Conservation (phyloP, 2,329 filamentous ascomycete species). For the Pseudogymnoascus sp. region DNA sequence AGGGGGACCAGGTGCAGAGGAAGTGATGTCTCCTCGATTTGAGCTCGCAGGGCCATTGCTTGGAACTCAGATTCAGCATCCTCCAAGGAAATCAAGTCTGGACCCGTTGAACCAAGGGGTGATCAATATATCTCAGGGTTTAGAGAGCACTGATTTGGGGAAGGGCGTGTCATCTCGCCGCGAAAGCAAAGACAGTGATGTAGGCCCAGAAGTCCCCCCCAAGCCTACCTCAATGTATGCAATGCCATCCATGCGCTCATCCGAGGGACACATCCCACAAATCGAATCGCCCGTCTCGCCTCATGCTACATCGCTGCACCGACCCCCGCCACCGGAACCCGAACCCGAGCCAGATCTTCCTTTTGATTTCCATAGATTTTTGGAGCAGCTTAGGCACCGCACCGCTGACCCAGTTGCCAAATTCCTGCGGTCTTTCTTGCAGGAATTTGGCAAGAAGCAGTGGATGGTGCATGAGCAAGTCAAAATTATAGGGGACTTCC, state of each 20-base stretch:
- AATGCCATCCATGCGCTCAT: slow-evolving; percentile 19
- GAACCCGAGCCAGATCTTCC: slow-evolving; percentile 76
- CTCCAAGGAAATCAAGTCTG: slow-evolving; percentile 78
- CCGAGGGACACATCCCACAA: slow-evolving; percentile 39
- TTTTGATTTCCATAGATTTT: slow-evolving; percentile 94
- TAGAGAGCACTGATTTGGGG: slow-evolving; percentile 21
- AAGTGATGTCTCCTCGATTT: slow-evolving; percentile 85
- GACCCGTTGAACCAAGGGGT: slow-evolving; percentile 49
- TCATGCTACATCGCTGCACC: slow-evolving; percentile 40
- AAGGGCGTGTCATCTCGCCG: slow-evolving; percentile 9
- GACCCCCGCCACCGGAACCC: slow-evolving; percentile 63
- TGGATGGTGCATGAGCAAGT: slow-evolving; percentile 99
- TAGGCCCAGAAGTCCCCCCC: slow-evolving; percentile 35
- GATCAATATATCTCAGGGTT: slow-evolving; percentile 19
- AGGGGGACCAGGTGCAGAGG: slow-evolving; percentile 63
- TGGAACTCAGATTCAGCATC: slow-evolving; percentile 58
- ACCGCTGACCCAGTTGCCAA: slow-evolving; percentile 97
- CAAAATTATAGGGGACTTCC: slow-evolving; percentile 95
- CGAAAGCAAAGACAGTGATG: slow-evolving; percentile 24
- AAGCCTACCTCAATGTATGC: slow-evolving; percentile 28
- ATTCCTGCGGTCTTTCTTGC: slow-evolving; percentile 88
- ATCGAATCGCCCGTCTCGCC: slow-evolving; percentile 33
- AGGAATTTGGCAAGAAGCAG: slow-evolving; percentile 92
- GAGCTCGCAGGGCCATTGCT: slow-evolving; percentile 76
- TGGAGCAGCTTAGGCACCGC: slow-evolving; percentile 90